Evolutionary conservation across 108 stramenopile species (phyloP).

Genomic region (Nitzschia inconspicua): DNA sequence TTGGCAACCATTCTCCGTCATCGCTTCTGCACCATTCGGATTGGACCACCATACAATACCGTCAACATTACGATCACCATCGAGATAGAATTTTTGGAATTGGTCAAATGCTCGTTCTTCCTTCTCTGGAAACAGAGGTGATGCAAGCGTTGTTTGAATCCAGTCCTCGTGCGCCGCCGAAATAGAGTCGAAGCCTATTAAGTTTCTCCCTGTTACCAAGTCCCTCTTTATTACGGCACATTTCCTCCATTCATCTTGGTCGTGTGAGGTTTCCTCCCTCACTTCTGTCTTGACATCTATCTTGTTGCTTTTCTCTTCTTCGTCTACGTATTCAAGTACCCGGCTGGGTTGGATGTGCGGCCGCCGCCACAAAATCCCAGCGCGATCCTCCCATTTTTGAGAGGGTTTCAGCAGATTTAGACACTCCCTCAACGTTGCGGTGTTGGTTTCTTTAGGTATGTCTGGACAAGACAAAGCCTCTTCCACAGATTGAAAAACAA

Average conservation of each 20-base stretch:
- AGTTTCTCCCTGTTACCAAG: slow-evolving; percentile 24
- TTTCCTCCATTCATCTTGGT: too few species aligned
- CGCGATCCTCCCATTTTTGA: not conserved
- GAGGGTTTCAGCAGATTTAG: not conserved
- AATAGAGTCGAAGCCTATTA: slow-evolving; percentile 53
- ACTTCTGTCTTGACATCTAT: too few species aligned
- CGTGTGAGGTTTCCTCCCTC: too few species aligned
- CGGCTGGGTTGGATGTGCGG: too few species aligned
- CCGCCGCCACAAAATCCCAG: slow-evolving; percentile 4
- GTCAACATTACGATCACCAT: slow-evolving; percentile 41
- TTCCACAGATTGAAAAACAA: slow-evolving; percentile 26
- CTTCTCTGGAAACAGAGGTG: not conserved
- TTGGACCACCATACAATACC: slow-evolving; percentile 58
- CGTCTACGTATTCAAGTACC: too few species aligned
- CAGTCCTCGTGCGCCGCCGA: slow-evolving; percentile 63
- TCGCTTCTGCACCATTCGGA: too few species aligned
- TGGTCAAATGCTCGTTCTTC: slow-evolving; percentile 16
- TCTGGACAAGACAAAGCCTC: slow-evolving; percentile 25
- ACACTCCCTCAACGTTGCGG: not conserved
- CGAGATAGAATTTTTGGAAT: slow-evolving; percentile 44
- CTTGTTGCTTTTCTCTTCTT: too few species aligned
- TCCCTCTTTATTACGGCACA: slow-evolving; percentile 52
- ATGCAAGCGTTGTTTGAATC: slow-evolving; percentile 15
- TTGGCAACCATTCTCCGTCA: too few species aligned
- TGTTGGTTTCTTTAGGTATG: not conserved